phyloP scores from a whole-genome alignment of 768 basidiomycete species.

The Pulveroboletus sp. region DNA sequence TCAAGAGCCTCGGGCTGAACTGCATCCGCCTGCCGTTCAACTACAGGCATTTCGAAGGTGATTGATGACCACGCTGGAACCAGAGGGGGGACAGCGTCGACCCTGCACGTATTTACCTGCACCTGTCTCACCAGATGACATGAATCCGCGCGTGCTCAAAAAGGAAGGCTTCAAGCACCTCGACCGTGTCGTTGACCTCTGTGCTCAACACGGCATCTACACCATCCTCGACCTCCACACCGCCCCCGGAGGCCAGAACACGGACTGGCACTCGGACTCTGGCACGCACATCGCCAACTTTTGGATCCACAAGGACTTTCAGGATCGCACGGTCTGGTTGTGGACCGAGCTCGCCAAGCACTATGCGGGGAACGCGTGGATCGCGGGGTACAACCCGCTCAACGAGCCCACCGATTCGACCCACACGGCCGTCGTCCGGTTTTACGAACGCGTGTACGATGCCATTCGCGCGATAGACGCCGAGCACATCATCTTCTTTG shows the following conservation, averaged over 20 bases:
- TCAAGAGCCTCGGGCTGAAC: conserved; percentile 75
- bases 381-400: conserved; percentile 82
- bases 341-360: conserved; percentile 74
- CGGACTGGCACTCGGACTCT: conserved; percentile 77
- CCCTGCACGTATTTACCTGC: not conserved
- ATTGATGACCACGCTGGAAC: not conserved
- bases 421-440: conserved; percentile 58
- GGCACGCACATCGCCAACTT: conserved; percentile 68
- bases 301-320: conserved; percentile 84
- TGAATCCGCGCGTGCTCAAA: conserved; percentile 76
- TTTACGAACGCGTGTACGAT: conserved; percentile 64
- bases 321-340: conserved; percentile 72
- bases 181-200: conserved; percentile 73
- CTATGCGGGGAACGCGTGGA: conserved; percentile 76
- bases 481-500: conserved; percentile 73
- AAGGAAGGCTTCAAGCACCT: conserved; percentile 75
- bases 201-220: conserved; percentile 70
- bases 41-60: conserved; percentile 64
- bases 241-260: conserved; percentile 69
- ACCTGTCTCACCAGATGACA: conserved; percentile 46
- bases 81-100: not conserved
- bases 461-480: conserved; percentile 70
- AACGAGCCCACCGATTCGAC: conserved; percentile 76
- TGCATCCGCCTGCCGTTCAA: conserved; percentile 75
- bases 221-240: conserved; percentile 81